Percentiles rank a stretch among this genome's conserved stretches.
These are phyloP conservation scores for Lasiosphaeria miniovina DNA, from an alignment of 495 filamentous ascomycete species.

Conservation along the genomic window DNA sequence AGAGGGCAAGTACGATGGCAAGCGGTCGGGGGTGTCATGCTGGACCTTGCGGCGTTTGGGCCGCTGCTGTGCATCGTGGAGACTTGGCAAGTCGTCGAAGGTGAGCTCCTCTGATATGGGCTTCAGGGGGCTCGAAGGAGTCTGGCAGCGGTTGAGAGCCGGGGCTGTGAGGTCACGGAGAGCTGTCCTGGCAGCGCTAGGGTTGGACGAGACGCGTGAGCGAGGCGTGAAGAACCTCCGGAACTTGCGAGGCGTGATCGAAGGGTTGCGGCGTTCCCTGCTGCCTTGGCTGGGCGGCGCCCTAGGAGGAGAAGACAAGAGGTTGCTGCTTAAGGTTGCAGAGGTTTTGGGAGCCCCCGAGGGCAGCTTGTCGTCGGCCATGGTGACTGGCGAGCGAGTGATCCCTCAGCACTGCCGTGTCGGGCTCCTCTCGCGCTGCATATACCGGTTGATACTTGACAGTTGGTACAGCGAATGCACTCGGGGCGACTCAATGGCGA, in stretches of 20 bases:
- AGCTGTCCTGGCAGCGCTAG: constrained; percentile 57
- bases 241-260: constrained; percentile 72
- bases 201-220: constrained; percentile 42
- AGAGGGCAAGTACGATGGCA: constrained; percentile 25
- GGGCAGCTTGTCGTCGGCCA: constrained; percentile 14
- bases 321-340: constrained; percentile 20
- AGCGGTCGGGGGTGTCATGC: constrained; percentile 22
- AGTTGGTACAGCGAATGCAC: too few species aligned
- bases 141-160: constrained; percentile 55
- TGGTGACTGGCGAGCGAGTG: neutral
- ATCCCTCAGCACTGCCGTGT: neutral
- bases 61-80: constrained; percentile 17
- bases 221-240: constrained; percentile 80
- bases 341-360: constrained; percentile 23
- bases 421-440: too few species aligned
- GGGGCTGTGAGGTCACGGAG: constrained; percentile 68
- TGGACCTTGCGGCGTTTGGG: constrained; percentile 43
- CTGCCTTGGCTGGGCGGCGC: constrained; percentile 23
- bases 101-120: constrained; percentile 35
- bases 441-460: too few species aligned
- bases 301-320: constrained; percentile 39
- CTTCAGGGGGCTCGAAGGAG: constrained; percentile 44
- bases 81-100: constrained; percentile 25
- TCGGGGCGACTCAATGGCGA: too few species aligned
- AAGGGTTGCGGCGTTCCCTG: constrained; percentile 49